A percentile compares a stretch with the other conserved stretches of the same genome.
These are phyloP conservation scores for Fusarium xylarioides DNA, from an alignment of 2,329 filamentous ascomycete species.

Conservation along the genomic window DNA sequence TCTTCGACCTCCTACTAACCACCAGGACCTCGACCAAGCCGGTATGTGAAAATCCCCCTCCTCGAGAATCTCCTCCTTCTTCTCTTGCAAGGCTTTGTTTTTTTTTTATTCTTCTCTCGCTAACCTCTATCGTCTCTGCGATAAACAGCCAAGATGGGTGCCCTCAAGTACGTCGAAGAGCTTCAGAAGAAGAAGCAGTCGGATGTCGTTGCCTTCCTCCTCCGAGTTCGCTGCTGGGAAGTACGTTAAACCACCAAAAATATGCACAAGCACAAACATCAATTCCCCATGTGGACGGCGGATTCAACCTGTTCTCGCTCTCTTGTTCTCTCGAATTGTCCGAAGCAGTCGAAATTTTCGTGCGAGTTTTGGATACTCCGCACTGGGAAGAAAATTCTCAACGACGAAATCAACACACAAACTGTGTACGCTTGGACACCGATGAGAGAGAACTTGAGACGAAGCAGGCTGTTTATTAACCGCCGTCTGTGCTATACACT, in stretches of 20 bases:
- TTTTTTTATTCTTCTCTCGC: conserved; percentile 25
- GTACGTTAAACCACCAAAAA: conserved; percentile 68
- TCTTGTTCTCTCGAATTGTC: conserved; percentile 24
- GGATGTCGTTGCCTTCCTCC: conserved; percentile 99
- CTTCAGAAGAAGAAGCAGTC: conserved; percentile 99
- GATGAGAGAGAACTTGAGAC: conserved; percentile 9
- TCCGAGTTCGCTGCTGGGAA: conserved; percentile 99
- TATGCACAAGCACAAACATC: conserved; percentile 40
- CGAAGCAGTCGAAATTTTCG: conserved; percentile 17
- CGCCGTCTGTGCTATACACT: conserved; percentile 82
- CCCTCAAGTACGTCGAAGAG: conserved; percentile 99
- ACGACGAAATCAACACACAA: neutral
- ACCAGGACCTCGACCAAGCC: conserved; percentile 50
- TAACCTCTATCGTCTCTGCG: conserved; percentile 37
- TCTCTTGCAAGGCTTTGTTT: conserved; percentile 1
- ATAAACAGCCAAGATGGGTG: conserved; percentile 84
- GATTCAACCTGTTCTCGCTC: conserved; percentile 33
- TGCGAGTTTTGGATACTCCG: conserved; percentile 19
- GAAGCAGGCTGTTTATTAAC: conserved; percentile 21
- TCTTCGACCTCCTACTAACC: conserved; percentile 49
- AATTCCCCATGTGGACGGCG: conserved; percentile 49
- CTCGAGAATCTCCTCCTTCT: neutral
- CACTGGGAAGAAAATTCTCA: conserved; percentile 30
- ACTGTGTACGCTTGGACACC: neutral
- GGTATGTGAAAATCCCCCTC: conserved; percentile 45